Evolutionary conservation across 225 moss, liverwort and hornwort species (phyloP).

Genomic region (Pseudisothecium myosuroides): DNA sequence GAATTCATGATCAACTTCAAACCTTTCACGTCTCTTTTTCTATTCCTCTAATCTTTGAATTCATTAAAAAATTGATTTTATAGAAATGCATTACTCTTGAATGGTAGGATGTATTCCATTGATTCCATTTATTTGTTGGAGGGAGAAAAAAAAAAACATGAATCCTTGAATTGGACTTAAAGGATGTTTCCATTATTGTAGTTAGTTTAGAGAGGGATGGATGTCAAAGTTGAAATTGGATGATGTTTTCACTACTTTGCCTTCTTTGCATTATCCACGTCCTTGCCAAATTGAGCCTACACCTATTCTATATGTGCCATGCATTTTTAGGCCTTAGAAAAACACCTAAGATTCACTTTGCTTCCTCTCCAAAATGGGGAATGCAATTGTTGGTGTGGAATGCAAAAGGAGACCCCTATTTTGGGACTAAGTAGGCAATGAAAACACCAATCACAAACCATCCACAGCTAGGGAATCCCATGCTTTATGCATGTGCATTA

Average conservation of each 20-base stretch:
- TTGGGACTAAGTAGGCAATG: not conserved
- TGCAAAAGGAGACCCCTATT: not conserved
- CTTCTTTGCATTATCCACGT: not conserved
- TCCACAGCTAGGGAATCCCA: not conserved
- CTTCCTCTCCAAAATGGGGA: accelerated
- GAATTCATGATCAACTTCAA: not conserved
- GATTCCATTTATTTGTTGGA: not conserved
- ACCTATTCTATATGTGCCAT: accelerated
- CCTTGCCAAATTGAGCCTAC: not conserved
- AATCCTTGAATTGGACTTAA: not conserved
- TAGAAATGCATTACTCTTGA: not conserved
- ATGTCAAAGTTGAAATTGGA: not conserved
- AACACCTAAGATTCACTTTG: not conserved
- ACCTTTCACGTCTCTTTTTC: not conserved
- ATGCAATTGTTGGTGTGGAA: not conserved
- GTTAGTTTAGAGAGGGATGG: not conserved
- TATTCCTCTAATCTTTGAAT: not conserved
- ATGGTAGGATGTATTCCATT: not conserved
- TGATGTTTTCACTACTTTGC: not conserved
- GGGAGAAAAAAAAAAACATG: accelerated
- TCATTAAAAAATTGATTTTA: not conserved
- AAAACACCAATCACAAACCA: not conserved
- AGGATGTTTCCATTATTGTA: too few species aligned
- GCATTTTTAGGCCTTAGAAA: accelerated
- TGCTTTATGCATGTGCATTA: accelerated